Evolutionary conservation across 192 early-diverging fungal genomes (phyloP), one percentile per base, ranked within the genome.

Genomic region (Spizellomyces sp.): DNA sequence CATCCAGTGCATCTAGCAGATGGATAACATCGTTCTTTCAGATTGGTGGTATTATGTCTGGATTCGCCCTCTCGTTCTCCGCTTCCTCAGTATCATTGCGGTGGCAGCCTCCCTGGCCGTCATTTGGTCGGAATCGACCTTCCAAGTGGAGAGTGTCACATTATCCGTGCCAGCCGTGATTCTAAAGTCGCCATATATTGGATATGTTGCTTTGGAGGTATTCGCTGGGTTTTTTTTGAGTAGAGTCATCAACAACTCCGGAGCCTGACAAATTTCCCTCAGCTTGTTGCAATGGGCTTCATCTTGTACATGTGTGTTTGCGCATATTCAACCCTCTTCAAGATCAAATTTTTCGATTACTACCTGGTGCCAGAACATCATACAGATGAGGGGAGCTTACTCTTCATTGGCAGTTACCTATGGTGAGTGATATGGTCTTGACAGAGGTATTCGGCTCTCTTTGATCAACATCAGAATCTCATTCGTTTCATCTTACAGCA

Each of bases 41-140:
- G 88, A 87, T 56, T 98, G 95, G 95, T 88, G 87, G 79, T 98
- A 93, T 93, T 90, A 91, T 75, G 72, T 95, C 46, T 83, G 77
- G 58, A 55, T 94, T n/a, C 84, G 89, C 10, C 93, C 94, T 6
- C 58, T 86, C 14, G 62, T 86, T 6, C 84, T 86, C 64, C 88
- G 88, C 9, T 63, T 69, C 1, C 66, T 92, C 22, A 77, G 91
- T 6, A 76, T 92, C 8, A 57, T 90, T 1, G 90, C 83, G 56
- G 82, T 87, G 0, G 14, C 84, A 19, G 71, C 90, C 42, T 93
- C 94, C 27, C 63, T 87, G 2, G 77, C 86, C 27, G 82, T 98
- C 43, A 79, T 98, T 41, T 98, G 96, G 96, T 96, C 94, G 5
- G 96, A 98, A 78, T 83, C 94, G 44, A 96, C 93, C 0, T 97